Conservation (phyloP, 345 rosid species). For the Syzygium aromaticum region DNA sequence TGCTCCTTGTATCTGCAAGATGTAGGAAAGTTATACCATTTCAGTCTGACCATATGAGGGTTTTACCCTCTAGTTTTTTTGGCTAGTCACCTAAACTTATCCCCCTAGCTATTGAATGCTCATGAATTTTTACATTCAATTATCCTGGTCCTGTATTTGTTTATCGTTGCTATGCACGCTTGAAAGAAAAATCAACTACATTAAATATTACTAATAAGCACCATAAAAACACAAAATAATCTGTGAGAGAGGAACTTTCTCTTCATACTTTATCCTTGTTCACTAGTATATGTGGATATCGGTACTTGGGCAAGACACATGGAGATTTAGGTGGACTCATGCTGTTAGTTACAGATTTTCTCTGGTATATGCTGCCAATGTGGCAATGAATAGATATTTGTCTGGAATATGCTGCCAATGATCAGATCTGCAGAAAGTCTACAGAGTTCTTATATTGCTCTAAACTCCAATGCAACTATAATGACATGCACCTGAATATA, state of each 20-base stretch:
- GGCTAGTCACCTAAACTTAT: not conserved
- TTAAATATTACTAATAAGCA: not conserved
- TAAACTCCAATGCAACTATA: not conserved
- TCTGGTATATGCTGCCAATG: not conserved
- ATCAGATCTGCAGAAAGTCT: not conserved
- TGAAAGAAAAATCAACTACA: not conserved
- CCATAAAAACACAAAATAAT: not conserved
- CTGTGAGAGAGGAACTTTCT: not conserved
- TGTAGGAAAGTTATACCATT: not conserved
- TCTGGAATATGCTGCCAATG: not conserved
- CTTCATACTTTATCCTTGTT: not conserved
- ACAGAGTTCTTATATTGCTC: not conserved
- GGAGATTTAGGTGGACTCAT: not conserved
- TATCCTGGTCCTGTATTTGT: not conserved
- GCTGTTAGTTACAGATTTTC: not conserved
- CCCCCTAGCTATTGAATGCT: not conserved
- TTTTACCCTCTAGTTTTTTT: not conserved
- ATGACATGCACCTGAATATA: not conserved
- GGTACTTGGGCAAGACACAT: not conserved
- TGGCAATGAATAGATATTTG: not conserved
- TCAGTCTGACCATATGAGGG: not conserved
- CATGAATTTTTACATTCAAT: not conserved
- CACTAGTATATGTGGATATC: not conserved
- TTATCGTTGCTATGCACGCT: not conserved
- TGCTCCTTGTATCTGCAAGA: not conserved